phyloP scores from a whole-genome alignment of 2,329 filamentous ascomycete genomes.

The Magnaporthales sp. region DNA sequence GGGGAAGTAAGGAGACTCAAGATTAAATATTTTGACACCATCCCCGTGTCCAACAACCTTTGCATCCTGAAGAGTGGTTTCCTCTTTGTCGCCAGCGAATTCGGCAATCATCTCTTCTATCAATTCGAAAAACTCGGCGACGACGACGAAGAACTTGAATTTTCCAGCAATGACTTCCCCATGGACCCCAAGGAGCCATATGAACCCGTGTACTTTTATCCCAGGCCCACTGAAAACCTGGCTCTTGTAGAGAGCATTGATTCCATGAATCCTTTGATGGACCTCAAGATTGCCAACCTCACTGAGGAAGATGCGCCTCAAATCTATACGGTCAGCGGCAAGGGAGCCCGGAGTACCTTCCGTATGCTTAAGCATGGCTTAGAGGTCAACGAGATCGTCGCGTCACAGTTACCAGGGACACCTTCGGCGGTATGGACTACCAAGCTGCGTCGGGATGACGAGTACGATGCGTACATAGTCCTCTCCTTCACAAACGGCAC shows the following conservation, averaged over 20 bases:
- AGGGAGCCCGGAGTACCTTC: constrained; percentile 82
- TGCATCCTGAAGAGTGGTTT: constrained; percentile 95
- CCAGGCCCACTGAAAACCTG: constrained; percentile 71
- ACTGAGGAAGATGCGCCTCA: constrained; percentile 91
- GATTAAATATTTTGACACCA: constrained; percentile 97
- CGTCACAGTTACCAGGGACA: constrained; percentile 81
- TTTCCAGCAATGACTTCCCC: constrained; percentile 73
- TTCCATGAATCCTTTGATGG: constrained; percentile 83
- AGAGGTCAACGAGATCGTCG: constrained; percentile 91
- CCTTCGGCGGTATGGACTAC: constrained; percentile 93
- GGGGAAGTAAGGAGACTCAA: constrained; percentile 76
- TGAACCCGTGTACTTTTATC: constrained; percentile 76
- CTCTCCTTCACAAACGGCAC: constrained; percentile 86
- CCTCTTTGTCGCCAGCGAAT: constrained; percentile 85
- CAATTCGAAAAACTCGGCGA: constrained; percentile 97
- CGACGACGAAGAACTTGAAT: constrained; percentile 84
- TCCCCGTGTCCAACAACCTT: constrained; percentile 78
- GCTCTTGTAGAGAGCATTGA: constrained; percentile 77
- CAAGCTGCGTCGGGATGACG: constrained; percentile 70
- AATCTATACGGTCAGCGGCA: constrained; percentile 87
- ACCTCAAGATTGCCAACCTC: constrained; percentile 85
- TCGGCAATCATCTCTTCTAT: constrained; percentile 89
- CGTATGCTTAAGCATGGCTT: constrained; percentile 87
- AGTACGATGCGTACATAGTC: constrained; percentile 93
- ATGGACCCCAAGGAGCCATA: constrained; percentile 65